phyloP scores from a whole-genome alignment of 2,329 filamentous ascomycete genomes.

The Fusarium chlamydosporum region DNA sequence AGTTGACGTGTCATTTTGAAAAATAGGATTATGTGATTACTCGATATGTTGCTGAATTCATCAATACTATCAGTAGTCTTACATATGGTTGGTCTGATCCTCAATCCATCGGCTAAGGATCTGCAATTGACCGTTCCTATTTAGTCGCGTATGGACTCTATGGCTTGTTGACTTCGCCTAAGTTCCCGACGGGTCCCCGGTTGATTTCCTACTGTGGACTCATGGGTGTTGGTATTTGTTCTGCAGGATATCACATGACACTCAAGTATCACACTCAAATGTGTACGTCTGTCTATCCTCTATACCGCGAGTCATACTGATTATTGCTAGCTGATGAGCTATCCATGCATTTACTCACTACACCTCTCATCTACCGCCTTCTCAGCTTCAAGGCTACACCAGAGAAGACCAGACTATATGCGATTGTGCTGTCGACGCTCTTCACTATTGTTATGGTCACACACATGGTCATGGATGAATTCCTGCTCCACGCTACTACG shows the following conservation, averaged over 20 bases:
- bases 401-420: conserved; percentile 45
- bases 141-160: conserved; percentile 58
- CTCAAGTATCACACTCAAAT: conserved; percentile 56
- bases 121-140: conserved; percentile 9
- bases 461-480: conserved; percentile 61
- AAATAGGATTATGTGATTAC: conserved; percentile 58
- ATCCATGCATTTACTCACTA: conserved; percentile 60
- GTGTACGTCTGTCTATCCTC: conserved; percentile 42
- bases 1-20: conserved; percentile 19
- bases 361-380: conserved; percentile 59
- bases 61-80: conserved; percentile 61
- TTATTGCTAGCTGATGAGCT: conserved; percentile 55
- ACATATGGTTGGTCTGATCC: conserved; percentile 52
- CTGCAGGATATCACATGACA: conserved; percentile 55
- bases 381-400: conserved; percentile 54
- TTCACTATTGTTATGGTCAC: conserved; percentile 57
- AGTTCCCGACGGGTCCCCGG: conserved; percentile 46
- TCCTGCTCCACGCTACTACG: conserved; percentile 56
- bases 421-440: conserved; percentile 39
- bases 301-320: neutral
- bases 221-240: conserved; percentile 55
- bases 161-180: conserved; percentile 50
- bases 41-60: conserved; percentile 60
- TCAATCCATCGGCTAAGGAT: accelerated
- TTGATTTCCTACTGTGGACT: conserved; percentile 57